Evolutionary conservation across 2,329 filamentous ascomycete species (phyloP).

Genomic region (Botryotinia narcissicola): DNA sequence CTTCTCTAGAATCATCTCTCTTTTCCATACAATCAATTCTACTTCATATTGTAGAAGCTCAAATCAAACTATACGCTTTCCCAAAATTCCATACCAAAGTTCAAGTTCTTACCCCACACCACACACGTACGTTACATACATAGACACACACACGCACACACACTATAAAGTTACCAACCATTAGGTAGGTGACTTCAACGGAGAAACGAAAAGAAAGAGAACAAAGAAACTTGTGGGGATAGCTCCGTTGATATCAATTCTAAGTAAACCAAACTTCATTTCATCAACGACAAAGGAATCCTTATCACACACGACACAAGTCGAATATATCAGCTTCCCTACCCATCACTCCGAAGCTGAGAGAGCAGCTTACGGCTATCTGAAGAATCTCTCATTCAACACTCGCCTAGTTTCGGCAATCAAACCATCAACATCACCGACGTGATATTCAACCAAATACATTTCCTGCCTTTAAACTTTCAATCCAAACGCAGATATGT

Average conservation of each 20-base stretch:
- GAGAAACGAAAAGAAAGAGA: not conserved
- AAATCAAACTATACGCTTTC: not conserved
- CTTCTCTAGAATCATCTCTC: not conserved
- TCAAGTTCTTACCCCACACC: not conserved
- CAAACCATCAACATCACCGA: not conserved
- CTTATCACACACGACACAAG: not conserved
- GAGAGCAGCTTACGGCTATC: constrained; percentile 29
- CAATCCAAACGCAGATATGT: constrained; percentile 40
- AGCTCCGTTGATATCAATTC: not conserved
- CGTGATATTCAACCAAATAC: not conserved
- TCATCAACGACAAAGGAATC: constrained; percentile 3
- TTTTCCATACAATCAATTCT: not conserved
- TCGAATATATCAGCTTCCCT: not conserved
- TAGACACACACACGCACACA: not conserved
- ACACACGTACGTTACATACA: not conserved
- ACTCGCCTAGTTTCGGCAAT: not conserved
- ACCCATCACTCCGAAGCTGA: constrained; percentile 27
- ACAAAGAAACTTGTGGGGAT: constrained; percentile 7
- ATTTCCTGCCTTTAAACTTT: not conserved
- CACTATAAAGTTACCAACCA: not conserved
- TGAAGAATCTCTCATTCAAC: constrained; percentile 26
- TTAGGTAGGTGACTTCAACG: not conserved
- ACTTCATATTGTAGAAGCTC: not conserved
- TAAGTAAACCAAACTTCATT: not conserved
- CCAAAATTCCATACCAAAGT: not conserved